Evolutionary conservation across 306 rosid species (phyloP).

Genomic region (Vicia sativa): DNA sequence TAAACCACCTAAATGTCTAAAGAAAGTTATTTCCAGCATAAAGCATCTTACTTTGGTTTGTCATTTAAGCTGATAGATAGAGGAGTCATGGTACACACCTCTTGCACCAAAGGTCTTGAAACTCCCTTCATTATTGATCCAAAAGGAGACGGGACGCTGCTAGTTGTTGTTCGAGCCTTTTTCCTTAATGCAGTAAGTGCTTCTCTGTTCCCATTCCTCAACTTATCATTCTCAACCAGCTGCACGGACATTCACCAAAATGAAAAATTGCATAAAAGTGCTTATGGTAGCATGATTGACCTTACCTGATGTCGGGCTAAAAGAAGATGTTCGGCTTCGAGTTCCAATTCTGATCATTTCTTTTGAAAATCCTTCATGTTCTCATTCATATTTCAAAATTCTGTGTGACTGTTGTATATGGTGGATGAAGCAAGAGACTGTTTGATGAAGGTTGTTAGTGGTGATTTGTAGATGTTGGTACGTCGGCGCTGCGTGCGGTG

Average conservation of each 20-base stretch:
- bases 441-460: too few species aligned
- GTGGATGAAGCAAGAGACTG: too few species aligned
- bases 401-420: too few species aligned
- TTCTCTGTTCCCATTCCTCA: constrained; percentile 88
- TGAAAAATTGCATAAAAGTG: constrained; percentile 12
- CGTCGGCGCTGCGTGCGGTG: too few species aligned
- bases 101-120: constrained; percentile 74
- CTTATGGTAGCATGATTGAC: neutral
- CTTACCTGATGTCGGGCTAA: constrained; percentile 72
- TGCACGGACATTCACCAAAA: constrained; percentile 40
- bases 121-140: constrained; percentile 85
- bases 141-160: constrained; percentile 78
- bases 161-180: constrained; percentile 79
- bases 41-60: too few species aligned
- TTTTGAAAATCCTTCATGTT: constrained; percentile 53
- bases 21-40: too few species aligned
- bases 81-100: constrained; percentile 81
- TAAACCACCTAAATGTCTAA: too few species aligned
- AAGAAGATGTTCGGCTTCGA: constrained; percentile 79
- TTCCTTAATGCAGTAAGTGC: constrained; percentile 85
- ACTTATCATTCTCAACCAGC: constrained; percentile 82
- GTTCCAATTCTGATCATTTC: constrained; percentile 61
- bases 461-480: too few species aligned
- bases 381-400: constrained; percentile 54
- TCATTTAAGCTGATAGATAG: neutral